Conservation (phyloP, 306 rosid species). For the Vigna mungo region DNA sequence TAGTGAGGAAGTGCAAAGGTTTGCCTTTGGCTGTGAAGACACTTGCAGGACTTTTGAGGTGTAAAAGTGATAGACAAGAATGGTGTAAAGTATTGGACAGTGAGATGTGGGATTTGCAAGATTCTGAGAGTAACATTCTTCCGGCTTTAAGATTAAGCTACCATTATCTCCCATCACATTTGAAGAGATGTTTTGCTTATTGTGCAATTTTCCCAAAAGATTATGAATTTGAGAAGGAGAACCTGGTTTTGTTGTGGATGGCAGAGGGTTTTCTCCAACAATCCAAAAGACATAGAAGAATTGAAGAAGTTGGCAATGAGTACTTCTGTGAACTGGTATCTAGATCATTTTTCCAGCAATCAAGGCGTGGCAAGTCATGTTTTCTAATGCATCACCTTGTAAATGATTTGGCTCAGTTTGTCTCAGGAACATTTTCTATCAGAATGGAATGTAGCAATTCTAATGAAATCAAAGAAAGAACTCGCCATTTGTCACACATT, state of each 20-base stretch:
- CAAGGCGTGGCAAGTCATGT: constrained; percentile 39
- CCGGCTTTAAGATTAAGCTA: constrained; percentile 58
- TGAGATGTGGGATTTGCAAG: constrained; percentile 54
- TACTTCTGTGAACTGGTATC: constrained; percentile 52
- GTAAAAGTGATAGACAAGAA: constrained; percentile 42
- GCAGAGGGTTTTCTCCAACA: constrained; percentile 52
- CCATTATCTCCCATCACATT: constrained; percentile 54
- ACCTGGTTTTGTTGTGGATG: constrained; percentile 53
- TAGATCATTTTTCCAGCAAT: constrained; percentile 50
- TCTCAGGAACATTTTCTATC: constrained; percentile 47
- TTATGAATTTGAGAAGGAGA: constrained; percentile 49
- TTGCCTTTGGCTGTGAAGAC: constrained; percentile 57
- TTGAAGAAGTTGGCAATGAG: constrained; percentile 55
- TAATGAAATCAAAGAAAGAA: constrained; percentile 41
- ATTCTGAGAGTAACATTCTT: constrained; percentile 46
- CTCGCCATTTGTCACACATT: constrained; percentile 47
- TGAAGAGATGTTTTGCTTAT: constrained; percentile 59
- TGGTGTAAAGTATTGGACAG: constrained; percentile 51
- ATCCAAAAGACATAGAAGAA: constrained; percentile 39
- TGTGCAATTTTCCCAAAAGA: constrained; percentile 55
- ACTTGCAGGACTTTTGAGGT: constrained; percentile 52
- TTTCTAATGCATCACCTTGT: constrained; percentile 56
- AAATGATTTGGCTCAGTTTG: constrained; percentile 52
- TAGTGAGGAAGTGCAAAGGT: constrained; percentile 53
- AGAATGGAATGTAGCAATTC: constrained; percentile 44